Percentiles rank a stretch among this genome's conserved stretches.
These are phyloP conservation scores for Trichothecium roseum DNA, from an alignment of 2,329 filamentous ascomycete genomes.

Conservation along the genomic window DNA sequence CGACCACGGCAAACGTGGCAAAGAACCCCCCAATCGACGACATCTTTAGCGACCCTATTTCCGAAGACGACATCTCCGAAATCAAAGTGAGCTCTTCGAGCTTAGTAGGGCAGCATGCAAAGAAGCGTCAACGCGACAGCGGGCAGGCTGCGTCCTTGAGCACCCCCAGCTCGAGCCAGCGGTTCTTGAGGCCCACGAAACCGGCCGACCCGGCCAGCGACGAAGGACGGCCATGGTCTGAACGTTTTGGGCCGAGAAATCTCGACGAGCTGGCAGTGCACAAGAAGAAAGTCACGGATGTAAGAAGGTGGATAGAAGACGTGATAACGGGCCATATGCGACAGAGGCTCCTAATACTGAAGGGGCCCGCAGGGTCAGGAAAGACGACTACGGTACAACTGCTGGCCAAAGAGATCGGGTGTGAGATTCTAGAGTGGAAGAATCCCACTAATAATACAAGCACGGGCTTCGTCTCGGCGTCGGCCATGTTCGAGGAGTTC, in stretches of 20 bases:
- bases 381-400: conserved; percentile 83
- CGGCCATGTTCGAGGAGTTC: conserved; percentile 86
- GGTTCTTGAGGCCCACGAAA: conserved; percentile 36
- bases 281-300: conserved; percentile 85
- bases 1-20: conserved; percentile 17
- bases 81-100: conserved; percentile 40
- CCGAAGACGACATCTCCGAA: conserved; percentile 41
- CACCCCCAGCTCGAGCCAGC: conserved; percentile 32
- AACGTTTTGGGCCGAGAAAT: conserved; percentile 65
- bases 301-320: conserved; percentile 70
- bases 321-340: conserved; percentile 55
- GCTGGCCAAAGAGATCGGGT: conserved; percentile 65
- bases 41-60: conserved; percentile 46
- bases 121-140: conserved; percentile 37
- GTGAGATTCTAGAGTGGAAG: conserved; percentile 80
- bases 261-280: conserved; percentile 86
- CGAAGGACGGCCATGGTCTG: conserved; percentile 73
- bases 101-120: conserved; percentile 44
- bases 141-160: conserved; percentile 11
- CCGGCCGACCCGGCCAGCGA: conserved; percentile 24
- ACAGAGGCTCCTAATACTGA: conserved; percentile 72
- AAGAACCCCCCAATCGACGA: conserved; percentile 14
- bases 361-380: conserved; percentile 81
- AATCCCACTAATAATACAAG: conserved; percentile 59
- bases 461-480: conserved; percentile 56